These are phyloP conservation scores for Beauveria varroae DNA, from an alignment of 2,329 filamentous ascomycete genomes.

Conservation along the genomic window DNA sequence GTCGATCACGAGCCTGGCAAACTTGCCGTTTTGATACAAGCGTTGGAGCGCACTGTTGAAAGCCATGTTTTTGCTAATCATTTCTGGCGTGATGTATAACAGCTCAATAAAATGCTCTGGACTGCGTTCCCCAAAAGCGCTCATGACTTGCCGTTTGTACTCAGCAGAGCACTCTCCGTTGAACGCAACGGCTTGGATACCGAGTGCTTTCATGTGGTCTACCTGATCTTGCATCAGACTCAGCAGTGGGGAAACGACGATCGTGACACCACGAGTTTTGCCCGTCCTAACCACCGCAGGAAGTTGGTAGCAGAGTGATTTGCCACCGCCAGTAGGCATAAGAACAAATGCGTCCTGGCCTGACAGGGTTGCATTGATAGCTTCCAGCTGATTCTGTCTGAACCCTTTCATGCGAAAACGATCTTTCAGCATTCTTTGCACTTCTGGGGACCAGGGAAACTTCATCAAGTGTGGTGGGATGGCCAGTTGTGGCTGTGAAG, in stretches of 20 bases:
- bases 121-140: slow-evolving; percentile 50
- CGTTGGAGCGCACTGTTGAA: slow-evolving; percentile 59
- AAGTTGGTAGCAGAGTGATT: slow-evolving; percentile 93
- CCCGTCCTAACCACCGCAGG: slow-evolving; percentile 79
- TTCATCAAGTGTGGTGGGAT: slow-evolving; percentile 51
- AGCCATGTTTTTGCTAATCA: slow-evolving; percentile 73
- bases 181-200: slow-evolving; percentile 73
- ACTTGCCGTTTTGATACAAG: slow-evolving; percentile 61
- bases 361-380: slow-evolving; percentile 84
- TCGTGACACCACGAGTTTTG: slow-evolving; percentile 75
- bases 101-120: slow-evolving; percentile 76
- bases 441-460: slow-evolving; percentile 77
- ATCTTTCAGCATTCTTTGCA: slow-evolving; percentile 71
- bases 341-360: slow-evolving; percentile 90
- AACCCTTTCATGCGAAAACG: slow-evolving; percentile 82
- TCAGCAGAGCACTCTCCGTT: slow-evolving; percentile 65
- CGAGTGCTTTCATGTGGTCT: slow-evolving; percentile 64
- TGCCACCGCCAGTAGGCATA: slow-evolving; percentile 96
- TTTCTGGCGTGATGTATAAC: slow-evolving; percentile 93
- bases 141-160: slow-evolving; percentile 59
- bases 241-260: slow-evolving; percentile 89
- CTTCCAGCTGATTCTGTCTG: slow-evolving; percentile 84
- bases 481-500: slow-evolving; percentile 21
- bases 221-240: slow-evolving; percentile 98
- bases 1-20: slow-evolving; percentile 91